A percentile compares a stretch with the other conserved stretches of the same genome.
These are phyloP conservation scores for Lithohypha guttulata DNA, from an alignment of 2,329 filamentous ascomycete species.

Conservation along the genomic window DNA sequence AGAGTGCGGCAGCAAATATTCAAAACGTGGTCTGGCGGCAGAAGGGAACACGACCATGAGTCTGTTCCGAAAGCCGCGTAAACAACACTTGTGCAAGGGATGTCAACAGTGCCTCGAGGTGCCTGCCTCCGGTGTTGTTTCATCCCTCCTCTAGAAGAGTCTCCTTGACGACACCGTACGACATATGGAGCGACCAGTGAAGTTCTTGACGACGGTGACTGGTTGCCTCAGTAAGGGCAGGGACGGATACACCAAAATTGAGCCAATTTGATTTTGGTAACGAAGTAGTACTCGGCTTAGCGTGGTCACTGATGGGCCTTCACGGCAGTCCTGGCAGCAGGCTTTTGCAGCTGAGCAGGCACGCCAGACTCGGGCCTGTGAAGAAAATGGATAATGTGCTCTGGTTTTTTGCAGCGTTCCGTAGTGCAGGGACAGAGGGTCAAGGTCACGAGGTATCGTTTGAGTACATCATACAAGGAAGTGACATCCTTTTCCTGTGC, in stretches of 20 bases:
- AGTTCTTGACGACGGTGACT: neutral
- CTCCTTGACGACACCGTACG: neutral
- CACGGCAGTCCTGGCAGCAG: neutral
- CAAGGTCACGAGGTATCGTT: no score
- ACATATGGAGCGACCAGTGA: neutral
- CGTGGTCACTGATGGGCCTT: constrained; percentile 1
- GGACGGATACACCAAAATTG: constrained; percentile 1
- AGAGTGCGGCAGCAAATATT: constrained; percentile 32
- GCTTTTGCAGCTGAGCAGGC: constrained; percentile 1
- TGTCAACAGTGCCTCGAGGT: neutral
- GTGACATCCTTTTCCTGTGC: no score
- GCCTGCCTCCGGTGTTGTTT: no score
- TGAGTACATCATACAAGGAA: no score
- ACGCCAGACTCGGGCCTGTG: neutral
- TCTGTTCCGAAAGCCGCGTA: no score
- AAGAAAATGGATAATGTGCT: no score
- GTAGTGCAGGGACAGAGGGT: no score
- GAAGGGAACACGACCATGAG: neutral
- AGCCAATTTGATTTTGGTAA: constrained; percentile 6
- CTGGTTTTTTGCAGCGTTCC: no score
- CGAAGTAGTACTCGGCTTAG: neutral
- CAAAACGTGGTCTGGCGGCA: constrained; percentile 32
- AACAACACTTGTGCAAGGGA: no score
- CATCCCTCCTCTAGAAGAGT: neutral
- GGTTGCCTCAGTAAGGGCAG: neutral